Percentiles rank a stretch among this genome's conserved stretches.
phyloP scores from a whole-genome alignment of 192 early-diverging fungal species.

The Backusella circina region DNA sequence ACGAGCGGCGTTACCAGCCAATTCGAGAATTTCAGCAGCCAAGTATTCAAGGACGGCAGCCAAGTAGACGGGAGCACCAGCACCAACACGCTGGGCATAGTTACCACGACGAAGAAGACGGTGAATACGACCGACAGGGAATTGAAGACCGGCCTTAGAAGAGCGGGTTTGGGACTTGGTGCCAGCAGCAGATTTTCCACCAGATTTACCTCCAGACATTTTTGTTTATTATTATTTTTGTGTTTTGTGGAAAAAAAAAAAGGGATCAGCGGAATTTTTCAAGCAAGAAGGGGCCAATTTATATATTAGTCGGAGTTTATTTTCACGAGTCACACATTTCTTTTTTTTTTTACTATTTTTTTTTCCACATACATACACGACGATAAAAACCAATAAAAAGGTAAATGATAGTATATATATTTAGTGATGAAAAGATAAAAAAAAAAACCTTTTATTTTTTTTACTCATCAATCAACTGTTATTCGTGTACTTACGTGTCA shows the following conservation, averaged over 20 bases:
- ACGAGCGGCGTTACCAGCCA: constrained; percentile 88
- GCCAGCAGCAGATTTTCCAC: constrained; percentile 65
- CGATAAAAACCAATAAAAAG: too few relatives aligned
- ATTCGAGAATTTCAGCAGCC: constrained; percentile 86
- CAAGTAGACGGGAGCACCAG: constrained; percentile 81
- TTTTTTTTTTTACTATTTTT: too few relatives aligned
- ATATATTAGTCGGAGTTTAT: too few relatives aligned
- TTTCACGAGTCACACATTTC: too few relatives aligned
- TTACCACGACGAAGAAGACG: constrained; percentile 21
- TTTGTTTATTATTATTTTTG: constrained; percentile 22
- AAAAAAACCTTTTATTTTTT: too few relatives aligned
- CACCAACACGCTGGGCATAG: constrained; percentile 64
- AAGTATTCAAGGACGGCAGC: constrained; percentile 92
- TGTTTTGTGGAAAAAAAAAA: too few relatives aligned
- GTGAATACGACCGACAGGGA: constrained; percentile 71
- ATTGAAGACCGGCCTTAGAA: constrained; percentile 82
- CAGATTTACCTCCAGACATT: constrained; percentile 72
- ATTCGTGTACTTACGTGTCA: background rate
- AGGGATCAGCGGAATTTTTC: too few relatives aligned
- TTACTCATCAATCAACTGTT: too few relatives aligned
- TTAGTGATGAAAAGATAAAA: too few relatives aligned
- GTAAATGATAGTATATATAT: too few relatives aligned
- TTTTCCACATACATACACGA: too few relatives aligned
- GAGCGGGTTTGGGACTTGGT: constrained; percentile 72
- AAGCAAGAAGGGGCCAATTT: too few relatives aligned